Evolutionary conservation across 371 early-diverging fungal genomes (phyloP).

Genomic region (Capillidium heterosporum): DNA sequence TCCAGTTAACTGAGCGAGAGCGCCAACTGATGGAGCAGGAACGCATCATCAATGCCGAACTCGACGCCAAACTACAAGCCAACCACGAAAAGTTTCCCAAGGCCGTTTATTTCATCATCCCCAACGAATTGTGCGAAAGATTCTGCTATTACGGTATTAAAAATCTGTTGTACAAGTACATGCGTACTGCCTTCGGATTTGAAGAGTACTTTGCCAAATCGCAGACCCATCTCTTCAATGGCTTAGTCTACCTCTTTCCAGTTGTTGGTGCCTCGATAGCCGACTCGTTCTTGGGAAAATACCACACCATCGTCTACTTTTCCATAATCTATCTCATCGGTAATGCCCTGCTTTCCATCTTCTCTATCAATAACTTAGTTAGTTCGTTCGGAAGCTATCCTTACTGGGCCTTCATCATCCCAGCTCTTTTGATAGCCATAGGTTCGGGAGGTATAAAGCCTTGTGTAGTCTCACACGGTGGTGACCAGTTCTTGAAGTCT

Average conservation of each 20-base stretch:
- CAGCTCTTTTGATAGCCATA: slow-evolving; percentile 28
- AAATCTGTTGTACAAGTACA: slow-evolving; percentile 8
- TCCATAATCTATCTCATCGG: slow-evolving; percentile 2
- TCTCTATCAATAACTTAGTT: background rate
- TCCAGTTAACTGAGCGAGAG: too few relatives aligned
- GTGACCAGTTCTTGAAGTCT: slow-evolving; percentile 17
- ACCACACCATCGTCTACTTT: slow-evolving; percentile 30
- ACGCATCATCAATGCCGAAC: too few relatives aligned
- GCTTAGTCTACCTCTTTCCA: slow-evolving; percentile 39
- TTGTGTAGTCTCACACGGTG: too few relatives aligned
- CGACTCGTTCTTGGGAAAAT: slow-evolving; percentile 44
- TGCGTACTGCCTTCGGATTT: too few relatives aligned
- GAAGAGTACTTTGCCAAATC: too few relatives aligned
- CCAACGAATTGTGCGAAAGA: slow-evolving; percentile 12
- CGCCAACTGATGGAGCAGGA: too few relatives aligned
- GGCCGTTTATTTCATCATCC: too few relatives aligned
- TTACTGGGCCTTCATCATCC: too few relatives aligned
- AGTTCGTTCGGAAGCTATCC: slow-evolving; percentile 7
- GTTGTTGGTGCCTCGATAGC: slow-evolving; percentile 39
- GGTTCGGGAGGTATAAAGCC: too few relatives aligned
- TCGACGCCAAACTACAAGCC: too few relatives aligned
- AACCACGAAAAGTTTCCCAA: too few relatives aligned
- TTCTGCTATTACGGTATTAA: slow-evolving; percentile 10
- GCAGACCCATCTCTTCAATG: slow-evolving; percentile 23
- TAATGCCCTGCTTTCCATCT: background rate